Conservation (phyloP, 768 basidiomycete species). For the Kwoniella dendrophila region DNA sequence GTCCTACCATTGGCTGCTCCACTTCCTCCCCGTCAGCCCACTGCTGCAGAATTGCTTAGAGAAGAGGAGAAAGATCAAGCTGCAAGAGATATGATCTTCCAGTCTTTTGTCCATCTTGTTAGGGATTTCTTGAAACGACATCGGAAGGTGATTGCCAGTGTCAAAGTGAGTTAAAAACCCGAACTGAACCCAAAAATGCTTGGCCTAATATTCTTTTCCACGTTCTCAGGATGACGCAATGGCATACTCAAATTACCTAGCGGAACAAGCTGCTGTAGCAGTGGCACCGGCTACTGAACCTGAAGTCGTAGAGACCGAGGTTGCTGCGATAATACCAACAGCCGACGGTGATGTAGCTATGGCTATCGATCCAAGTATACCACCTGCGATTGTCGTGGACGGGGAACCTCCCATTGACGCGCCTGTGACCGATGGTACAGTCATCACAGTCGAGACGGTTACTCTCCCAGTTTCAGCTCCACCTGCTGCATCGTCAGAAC, state of each 20-base stretch:
- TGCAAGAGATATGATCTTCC: slow-evolving; percentile 77
- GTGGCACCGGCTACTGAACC: slow-evolving; percentile 37
- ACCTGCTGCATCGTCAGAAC: slow-evolving; percentile 23
- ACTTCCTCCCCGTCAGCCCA: slow-evolving; percentile 77
- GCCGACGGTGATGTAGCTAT: slow-evolving; percentile 11
- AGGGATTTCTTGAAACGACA: slow-evolving; percentile 88
- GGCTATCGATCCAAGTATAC: slow-evolving; percentile 8
- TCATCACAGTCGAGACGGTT: not conserved
- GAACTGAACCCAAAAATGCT: not conserved
- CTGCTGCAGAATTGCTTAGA: slow-evolving; percentile 74
- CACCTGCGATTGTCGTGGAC: not conserved
- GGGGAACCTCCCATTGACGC: not conserved
- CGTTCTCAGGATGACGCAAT: slow-evolving; percentile 28
- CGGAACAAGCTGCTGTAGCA: slow-evolving; percentile 33
- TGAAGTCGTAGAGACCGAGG: not conserved
- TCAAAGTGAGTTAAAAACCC: slow-evolving; percentile 62
- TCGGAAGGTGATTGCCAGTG: slow-evolving; percentile 81
- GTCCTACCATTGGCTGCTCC: slow-evolving; percentile 86
- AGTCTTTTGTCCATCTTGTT: slow-evolving; percentile 85
- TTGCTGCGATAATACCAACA: not conserved
- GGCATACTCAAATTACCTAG: slow-evolving; percentile 9
- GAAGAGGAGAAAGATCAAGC: slow-evolving; percentile 81
- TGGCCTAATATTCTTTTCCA: no score
- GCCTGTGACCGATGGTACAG: not conserved
- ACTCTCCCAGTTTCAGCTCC: not conserved